Evolutionary conservation across 139 green algal species (phyloP).

Genomic region (Tetraselmis striata): DNA sequence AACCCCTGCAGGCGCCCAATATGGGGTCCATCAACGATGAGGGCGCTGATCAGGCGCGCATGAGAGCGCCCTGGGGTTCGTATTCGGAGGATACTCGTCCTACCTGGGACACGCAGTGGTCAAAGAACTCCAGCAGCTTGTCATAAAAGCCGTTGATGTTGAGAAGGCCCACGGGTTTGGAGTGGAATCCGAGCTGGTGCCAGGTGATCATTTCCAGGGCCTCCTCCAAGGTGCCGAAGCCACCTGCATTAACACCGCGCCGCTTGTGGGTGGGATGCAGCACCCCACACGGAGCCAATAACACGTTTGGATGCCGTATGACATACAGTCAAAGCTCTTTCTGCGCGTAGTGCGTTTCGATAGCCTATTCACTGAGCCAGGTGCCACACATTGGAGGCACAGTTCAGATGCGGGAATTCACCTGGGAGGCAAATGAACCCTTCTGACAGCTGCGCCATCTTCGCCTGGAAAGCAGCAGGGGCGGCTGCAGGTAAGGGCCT

Average conservation of each 20-base stretch:
- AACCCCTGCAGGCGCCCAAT: conserved; percentile 33
- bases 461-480: too few species aligned
- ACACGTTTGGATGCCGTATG: not conserved
- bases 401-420: not conserved
- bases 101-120: conserved; percentile 48
- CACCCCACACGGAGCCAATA: too few species aligned
- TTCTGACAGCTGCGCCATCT: too few species aligned
- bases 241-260: too few species aligned
- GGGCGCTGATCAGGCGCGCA: not conserved
- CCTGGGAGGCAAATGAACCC: not conserved
- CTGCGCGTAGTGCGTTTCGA: not conserved
- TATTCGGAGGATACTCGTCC: not conserved
- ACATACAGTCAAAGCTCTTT: not conserved
- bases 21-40: not conserved
- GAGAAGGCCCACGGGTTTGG: conserved; percentile 67
- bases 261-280: too few species aligned
- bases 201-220: conserved; percentile 77
- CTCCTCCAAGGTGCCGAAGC: conserved; percentile 80
- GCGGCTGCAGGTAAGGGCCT: too few species aligned
- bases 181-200: conserved; percentile 72
- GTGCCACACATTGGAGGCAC: not conserved
- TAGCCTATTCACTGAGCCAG: not conserved
- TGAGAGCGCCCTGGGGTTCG: not conserved
- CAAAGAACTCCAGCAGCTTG: conserved; percentile 56
- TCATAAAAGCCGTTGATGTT: conserved; percentile 70